Evolutionary conservation across 2,329 filamentous ascomycete species (phyloP).

Genomic region (Pseudogymnoascus sp.): DNA sequence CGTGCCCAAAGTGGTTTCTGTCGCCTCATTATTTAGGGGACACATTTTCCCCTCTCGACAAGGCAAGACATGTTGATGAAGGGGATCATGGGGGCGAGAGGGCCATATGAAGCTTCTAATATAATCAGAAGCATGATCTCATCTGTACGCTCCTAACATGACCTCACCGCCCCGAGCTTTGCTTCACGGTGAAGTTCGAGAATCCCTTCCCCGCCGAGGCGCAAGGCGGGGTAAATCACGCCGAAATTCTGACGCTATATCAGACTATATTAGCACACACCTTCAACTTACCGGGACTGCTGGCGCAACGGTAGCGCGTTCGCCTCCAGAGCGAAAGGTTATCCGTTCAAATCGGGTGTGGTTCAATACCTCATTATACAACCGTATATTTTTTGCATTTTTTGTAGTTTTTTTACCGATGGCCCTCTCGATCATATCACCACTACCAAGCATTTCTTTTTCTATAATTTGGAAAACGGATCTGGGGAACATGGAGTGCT

Average conservation of each 20-base stretch:
- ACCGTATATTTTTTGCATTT: neutral
- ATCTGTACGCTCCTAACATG: neutral
- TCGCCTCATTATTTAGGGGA: neutral
- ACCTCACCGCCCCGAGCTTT: neutral
- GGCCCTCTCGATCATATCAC: neutral
- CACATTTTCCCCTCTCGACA: neutral
- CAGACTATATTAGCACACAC: neutral
- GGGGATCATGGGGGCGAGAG: neutral
- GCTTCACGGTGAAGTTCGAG: neutral
- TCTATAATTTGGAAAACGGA: neutral
- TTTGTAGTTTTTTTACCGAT: neutral
- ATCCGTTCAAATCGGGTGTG: slow-evolving; percentile 10
- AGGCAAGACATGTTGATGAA: neutral
- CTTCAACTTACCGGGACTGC: slow-evolving; percentile 6
- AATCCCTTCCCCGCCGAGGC: neutral
- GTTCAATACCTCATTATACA: slow-evolving; percentile 9
- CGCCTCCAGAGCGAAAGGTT: slow-evolving; percentile 10
- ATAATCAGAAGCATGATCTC: neutral
- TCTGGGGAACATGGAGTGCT: neutral
- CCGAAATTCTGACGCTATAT: neutral
- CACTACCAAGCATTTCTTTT: neutral
- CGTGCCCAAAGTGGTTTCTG: neutral
- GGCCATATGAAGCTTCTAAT: neutral
- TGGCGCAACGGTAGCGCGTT: slow-evolving; percentile 10
- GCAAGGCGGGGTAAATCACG: neutral